Evolutionary conservation across 306 rosid species (phyloP), one percentile per base, ranked within the genome.

Genomic region (Vigna hirtella): DNA sequence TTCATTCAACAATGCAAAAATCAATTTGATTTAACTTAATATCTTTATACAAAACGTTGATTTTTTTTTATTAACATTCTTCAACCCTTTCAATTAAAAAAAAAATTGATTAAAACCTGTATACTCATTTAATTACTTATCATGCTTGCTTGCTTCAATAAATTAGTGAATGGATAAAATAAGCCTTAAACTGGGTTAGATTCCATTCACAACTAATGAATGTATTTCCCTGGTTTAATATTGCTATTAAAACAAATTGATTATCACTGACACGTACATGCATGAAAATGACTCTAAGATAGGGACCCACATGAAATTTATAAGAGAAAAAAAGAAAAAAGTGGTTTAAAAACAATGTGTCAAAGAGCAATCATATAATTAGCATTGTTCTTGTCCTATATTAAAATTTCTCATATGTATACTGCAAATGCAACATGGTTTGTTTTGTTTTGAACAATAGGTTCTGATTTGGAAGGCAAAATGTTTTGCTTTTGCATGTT

Each of bases 401-500:
- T 52, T 70, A 7, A 53, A 76, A 58, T 30, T 13, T 14, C 49
- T 17, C 50, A 45, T 43, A 43, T 14, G 36, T 13, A 43, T 24
- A 70, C 51, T 61, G 12, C 20, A 79, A 69, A 51, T 62, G 32
- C 75, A 74, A 74, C 78, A 74, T 70, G 70, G 59, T 80, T 80
- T 50, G 79, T 57, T 76, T 42, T 28, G 63, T 43, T 62, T 47
- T 61, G 2, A 36, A 76, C 45, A 28, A 50, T 50, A 66, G 61
- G n/a, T 73, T 42, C 56, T 78, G 81, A 49, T 76, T 26, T 59
- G 84, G 81, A 83, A 77, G 76, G 49, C 71, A 78, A 77, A 73
- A 72, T 83, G 83, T 55, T 13, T 72, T 5, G 34, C 51, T 32
- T 34, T 18, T 83, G 85, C 89, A 80, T 78, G 86, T 85, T 82